These are phyloP conservation scores for Rhipidocladum racemiflorum DNA, from an alignment of 176 grass and related monocot genomes.

Conservation along the genomic window DNA sequence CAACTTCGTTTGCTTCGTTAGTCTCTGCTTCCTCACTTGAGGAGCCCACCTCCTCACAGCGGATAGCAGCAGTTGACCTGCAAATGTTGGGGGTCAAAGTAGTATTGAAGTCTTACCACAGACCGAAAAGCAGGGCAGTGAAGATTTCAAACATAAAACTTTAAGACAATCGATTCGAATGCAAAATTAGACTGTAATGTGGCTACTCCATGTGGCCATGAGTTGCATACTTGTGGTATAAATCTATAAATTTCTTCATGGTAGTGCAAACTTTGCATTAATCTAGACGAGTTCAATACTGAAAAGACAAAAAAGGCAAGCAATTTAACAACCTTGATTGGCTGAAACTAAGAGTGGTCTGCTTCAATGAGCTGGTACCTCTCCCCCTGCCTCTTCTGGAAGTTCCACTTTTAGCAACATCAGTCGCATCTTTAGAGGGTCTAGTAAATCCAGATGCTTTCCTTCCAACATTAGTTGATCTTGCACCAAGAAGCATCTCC, in stretches of 20 bases:
- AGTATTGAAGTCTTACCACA: not conserved
- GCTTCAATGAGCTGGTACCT: slow-evolving; percentile 53
- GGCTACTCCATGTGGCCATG: not conserved
- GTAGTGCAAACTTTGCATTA: not conserved
- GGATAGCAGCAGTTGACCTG: slow-evolving; percentile 45
- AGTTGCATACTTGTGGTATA: not conserved
- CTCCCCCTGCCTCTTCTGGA: slow-evolving; percentile 61
- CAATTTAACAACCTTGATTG: slow-evolving; percentile 48
- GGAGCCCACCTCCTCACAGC: slow-evolving; percentile 61
- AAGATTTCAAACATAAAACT: not conserved
- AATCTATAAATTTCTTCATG: slow-evolving; percentile 8
- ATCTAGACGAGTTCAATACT: not conserved
- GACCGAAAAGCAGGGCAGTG: not conserved
- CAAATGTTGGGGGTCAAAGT: slow-evolving; percentile 7
- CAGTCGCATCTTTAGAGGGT: slow-evolving; percentile 50
- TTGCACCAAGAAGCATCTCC: slow-evolving; percentile 46
- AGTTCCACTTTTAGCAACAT: slow-evolving; percentile 36
- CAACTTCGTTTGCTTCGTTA: slow-evolving; percentile 54
- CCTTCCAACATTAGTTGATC: slow-evolving; percentile 32
- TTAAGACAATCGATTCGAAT: not conserved
- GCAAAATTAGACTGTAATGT: not conserved
- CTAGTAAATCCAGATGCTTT: slow-evolving; percentile 52
- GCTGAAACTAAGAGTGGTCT: slow-evolving; percentile 60
- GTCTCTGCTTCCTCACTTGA: slow-evolving; percentile 66
- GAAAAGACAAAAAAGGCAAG: not conserved